Conservation (phyloP, 2,329 filamentous ascomycete species). For the Nothopassalora personata region DNA sequence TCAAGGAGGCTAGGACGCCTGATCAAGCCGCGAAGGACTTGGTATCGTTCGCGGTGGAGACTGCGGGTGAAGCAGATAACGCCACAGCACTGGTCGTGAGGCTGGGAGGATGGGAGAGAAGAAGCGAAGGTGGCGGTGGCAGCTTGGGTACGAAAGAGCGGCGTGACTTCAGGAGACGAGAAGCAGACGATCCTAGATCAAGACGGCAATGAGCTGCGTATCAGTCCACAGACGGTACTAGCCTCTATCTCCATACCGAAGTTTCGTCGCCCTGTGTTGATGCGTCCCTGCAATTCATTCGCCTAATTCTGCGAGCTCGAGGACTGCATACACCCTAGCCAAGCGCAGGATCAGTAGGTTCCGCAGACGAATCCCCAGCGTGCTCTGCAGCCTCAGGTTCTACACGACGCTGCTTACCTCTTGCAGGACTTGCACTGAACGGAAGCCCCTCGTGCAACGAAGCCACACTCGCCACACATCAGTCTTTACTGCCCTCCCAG, state of each 20-base stretch:
- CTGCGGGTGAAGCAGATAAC: constrained; percentile 59
- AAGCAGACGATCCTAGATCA: constrained; percentile 75
- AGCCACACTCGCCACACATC: too few relatives aligned
- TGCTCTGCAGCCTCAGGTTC: too few relatives aligned
- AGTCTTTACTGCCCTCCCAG: too few relatives aligned
- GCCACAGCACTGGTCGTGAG: constrained; percentile 59
- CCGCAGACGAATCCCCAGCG: too few relatives aligned
- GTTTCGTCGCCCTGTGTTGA: background rate
- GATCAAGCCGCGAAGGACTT: constrained; percentile 76
- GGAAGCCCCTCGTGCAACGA: too few relatives aligned
- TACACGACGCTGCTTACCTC: too few relatives aligned
- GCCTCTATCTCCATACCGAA: background rate
- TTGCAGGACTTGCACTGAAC: too few relatives aligned
- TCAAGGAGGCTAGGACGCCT: constrained; percentile 89
- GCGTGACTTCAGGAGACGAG: constrained; percentile 72
- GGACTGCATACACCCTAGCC: background rate
- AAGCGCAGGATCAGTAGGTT: background rate
- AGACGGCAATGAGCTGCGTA: constrained; percentile 43
- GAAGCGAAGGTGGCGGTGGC: constrained; percentile 78
- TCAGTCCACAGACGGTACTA: background rate
- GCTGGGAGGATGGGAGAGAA: constrained; percentile 60
- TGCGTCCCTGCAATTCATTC: background rate
- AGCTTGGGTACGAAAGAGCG: constrained; percentile 90
- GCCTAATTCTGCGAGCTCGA: background rate
- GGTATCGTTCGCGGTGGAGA: constrained; percentile 83